Conservation (phyloP, 1,284 basidiomycete species). For the Boletus chippewaensis region DNA sequence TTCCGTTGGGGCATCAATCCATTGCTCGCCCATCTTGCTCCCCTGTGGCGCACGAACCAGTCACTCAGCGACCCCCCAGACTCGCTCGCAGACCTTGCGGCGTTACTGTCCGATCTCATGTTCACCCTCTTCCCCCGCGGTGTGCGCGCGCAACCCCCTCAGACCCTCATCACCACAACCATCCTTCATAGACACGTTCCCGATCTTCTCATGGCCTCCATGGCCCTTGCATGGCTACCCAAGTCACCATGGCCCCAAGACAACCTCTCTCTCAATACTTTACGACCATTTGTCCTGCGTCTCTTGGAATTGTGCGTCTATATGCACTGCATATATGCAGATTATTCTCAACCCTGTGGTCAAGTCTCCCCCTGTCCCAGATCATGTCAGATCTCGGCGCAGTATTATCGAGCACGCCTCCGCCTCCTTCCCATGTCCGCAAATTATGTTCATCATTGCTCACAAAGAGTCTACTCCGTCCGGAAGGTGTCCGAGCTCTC, state of each 20-base stretch:
- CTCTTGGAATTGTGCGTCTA: conserved; percentile 52
- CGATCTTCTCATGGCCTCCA: conserved; percentile 51
- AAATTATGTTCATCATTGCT: conserved; percentile 56
- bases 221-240: conserved; percentile 67
- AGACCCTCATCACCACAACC: conserved; percentile 55
- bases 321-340: conserved; percentile 12
- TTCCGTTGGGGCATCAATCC: conserved; percentile 66
- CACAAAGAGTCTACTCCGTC: conserved; percentile 59
- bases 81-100: conserved; percentile 37
- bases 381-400: conserved; percentile 57
- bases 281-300: conserved; percentile 47
- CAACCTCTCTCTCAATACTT: conserved; percentile 31
- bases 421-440: conserved; percentile 43
- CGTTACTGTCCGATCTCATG: conserved; percentile 39
- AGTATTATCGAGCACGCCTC: conserved; percentile 43
- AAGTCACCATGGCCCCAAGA: conserved; percentile 41
- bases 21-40: conserved; percentile 39
- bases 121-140: conserved; percentile 47
- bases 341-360: conserved; percentile 13
- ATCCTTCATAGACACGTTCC: conserved; percentile 52
- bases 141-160: conserved; percentile 38
- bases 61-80: conserved; percentile 5
- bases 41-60: conserved; percentile 38
- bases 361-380: conserved; percentile 57
- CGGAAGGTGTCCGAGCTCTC: conserved; percentile 61